These are phyloP conservation scores for Monilinia aucupariae DNA, from an alignment of 2,329 filamentous ascomycete species.

Conservation along the genomic window DNA sequence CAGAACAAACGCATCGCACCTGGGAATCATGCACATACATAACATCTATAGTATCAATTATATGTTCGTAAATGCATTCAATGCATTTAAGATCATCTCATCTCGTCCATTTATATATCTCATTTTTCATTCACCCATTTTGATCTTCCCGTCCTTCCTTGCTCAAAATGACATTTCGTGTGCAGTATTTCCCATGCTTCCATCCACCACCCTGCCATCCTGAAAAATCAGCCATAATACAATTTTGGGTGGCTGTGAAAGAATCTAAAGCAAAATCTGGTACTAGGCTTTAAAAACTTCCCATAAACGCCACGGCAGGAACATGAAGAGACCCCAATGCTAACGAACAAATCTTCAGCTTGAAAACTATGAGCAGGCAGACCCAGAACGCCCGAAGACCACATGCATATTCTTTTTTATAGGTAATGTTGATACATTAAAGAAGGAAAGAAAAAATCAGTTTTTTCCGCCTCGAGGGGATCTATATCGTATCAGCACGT, in stretches of 20 bases:
- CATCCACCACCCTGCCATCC: constrained; percentile 8
- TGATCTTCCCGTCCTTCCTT: not conserved
- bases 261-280: constrained; percentile 8
- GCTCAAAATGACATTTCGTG: constrained; percentile 7
- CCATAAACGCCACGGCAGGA: constrained; percentile 12
- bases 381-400: constrained; percentile 17
- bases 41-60: constrained; percentile 11
- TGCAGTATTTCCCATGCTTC: not conserved
- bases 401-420: constrained; percentile 23
- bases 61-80: constrained; percentile 20
- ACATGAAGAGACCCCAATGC: constrained; percentile 17
- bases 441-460: constrained; percentile 8
- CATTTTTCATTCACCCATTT: constrained; percentile 8
- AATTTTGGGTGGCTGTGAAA: constrained; percentile 20
- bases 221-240: constrained; percentile 19
- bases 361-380: constrained; percentile 9
- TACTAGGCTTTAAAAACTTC: constrained; percentile 13
- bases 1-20: not conserved
- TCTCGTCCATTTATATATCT: constrained; percentile 9
- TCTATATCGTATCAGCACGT: constrained; percentile 20
- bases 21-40: not conserved
- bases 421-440: constrained; percentile 31
- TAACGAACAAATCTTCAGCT: constrained; percentile 17
- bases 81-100: constrained; percentile 16
- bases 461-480: constrained; percentile 28